Conservation (phyloP, 768 basidiomycete genomes). For the Mycena crocata region DNA sequence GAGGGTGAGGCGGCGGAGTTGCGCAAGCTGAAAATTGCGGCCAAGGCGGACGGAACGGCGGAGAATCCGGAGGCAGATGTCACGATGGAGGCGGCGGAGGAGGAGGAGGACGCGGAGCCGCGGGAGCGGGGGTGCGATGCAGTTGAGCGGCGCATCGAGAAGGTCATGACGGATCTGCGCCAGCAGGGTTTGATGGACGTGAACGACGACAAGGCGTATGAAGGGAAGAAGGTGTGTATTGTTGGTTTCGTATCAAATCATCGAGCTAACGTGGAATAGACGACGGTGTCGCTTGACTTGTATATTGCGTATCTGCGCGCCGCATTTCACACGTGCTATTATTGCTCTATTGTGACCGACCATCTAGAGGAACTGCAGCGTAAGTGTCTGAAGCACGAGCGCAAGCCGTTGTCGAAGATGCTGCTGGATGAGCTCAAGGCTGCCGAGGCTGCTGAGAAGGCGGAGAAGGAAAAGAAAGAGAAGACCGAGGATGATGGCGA, state of each 20-base stretch:
- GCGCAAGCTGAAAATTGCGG: constrained; percentile 52
- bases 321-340: constrained; percentile 96
- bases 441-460: constrained; percentile 63
- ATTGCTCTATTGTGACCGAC: constrained; percentile 93
- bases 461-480: constrained; percentile 56
- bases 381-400: constrained; percentile 92
- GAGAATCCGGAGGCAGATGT: constrained; percentile 31
- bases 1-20: constrained; percentile 76
- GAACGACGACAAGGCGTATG: constrained; percentile 73
- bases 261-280: constrained; percentile 56
- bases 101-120: constrained; percentile 67
- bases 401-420: constrained; percentile 77
- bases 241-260: constrained; percentile 22
- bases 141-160: constrained; percentile 86
- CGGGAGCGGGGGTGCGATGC: constrained; percentile 77
- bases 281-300: constrained; percentile 87
- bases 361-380: constrained; percentile 95
- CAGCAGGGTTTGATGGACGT: constrained; percentile 71
- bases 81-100: constrained; percentile 50
- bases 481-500: constrained; percentile 53
- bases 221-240: constrained; percentile 74
- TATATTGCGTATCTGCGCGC: constrained; percentile 93
- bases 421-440: constrained; percentile 71
- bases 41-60: constrained; percentile 41
- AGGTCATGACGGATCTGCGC: constrained; percentile 75